A percentile compares a stretch with the other conserved stretches of the same genome.
Conservation (phyloP, 371 early-diverging fungal genomes). For the Batrachochytrium dendrobatidis region DNA sequence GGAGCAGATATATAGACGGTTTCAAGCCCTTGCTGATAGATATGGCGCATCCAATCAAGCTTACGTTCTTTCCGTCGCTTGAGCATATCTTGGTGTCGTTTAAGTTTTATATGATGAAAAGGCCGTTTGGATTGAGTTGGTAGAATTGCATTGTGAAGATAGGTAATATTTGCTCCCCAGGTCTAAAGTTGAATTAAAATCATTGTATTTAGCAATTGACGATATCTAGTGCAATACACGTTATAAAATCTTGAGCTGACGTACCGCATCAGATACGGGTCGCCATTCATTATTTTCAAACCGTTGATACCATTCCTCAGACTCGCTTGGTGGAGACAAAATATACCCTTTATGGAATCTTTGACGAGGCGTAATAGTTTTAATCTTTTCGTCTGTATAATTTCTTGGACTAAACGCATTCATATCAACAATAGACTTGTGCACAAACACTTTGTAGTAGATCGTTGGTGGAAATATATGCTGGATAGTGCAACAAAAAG, state of each 20-base stretch:
- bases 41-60: slow-evolving; percentile 39
- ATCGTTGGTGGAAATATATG: slow-evolving; percentile 41
- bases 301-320: slow-evolving; percentile 41
- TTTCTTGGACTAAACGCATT: slow-evolving; percentile 45
- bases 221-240: neutral
- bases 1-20: too few relatives aligned
- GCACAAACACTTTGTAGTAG: slow-evolving; percentile 46
- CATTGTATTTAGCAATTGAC: neutral
- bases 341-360: slow-evolving; percentile 20
- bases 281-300: slow-evolving; percentile 50
- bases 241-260: neutral
- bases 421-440: slow-evolving; percentile 38
- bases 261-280: slow-evolving; percentile 34
- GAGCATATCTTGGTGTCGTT: slow-evolving; percentile 32
- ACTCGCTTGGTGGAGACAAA: neutral
- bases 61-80: slow-evolving; percentile 23
- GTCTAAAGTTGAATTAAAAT: neutral
- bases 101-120: slow-evolving; percentile 34
- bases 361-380: slow-evolving; percentile 19
- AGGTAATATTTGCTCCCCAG: neutral
- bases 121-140: slow-evolving; percentile 3
- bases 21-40: slow-evolving; percentile 18
- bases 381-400: slow-evolving; percentile 28
- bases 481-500: too few relatives aligned
- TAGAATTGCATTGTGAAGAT: neutral